Conservation (phyloP, 768 basidiomycete species). For the Termitomyces sp. region DNA sequence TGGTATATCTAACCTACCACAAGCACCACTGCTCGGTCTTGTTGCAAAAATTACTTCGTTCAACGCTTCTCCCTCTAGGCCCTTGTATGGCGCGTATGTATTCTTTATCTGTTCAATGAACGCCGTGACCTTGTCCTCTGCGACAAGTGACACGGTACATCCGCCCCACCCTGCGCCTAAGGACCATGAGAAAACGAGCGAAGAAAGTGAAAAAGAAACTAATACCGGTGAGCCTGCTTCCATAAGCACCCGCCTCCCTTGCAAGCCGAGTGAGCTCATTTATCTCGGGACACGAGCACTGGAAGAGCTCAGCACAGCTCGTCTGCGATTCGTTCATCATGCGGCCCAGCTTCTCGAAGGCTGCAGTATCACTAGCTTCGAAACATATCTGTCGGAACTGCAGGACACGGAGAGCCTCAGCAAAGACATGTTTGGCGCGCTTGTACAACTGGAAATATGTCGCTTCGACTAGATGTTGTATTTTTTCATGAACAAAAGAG, state of each 20-base stretch:
- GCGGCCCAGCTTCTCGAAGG: conserved; percentile 50
- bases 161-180: conserved; percentile 90
- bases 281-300: conserved; percentile 79
- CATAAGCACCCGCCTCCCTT: conserved; percentile 66
- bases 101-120: conserved; percentile 61
- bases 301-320: conserved; percentile 62
- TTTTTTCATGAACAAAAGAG: too few species aligned
- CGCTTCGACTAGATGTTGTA: conserved; percentile 53
- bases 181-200: neutral
- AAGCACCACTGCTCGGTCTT: conserved; percentile 76
- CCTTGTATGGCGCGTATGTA: conserved; percentile 60
- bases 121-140: conserved; percentile 48
- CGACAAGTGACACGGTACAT: conserved; percentile 78
- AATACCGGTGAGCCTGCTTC: conserved; percentile 77
- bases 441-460: conserved; percentile 79
- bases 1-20: conserved; percentile 30
- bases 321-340: conserved; percentile 78
- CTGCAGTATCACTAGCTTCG: conserved; percentile 23
- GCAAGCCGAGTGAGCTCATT: conserved; percentile 64
- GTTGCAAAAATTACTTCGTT: conserved; percentile 76
- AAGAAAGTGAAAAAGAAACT: neutral
- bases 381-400: conserved; percentile 69
- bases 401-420: conserved; percentile 77
- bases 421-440: conserved; percentile 74
- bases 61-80: conserved; percentile 51